phyloP scores from a whole-genome alignment of 768 basidiomycete species.

The Agaricus sinodeliciosus region DNA sequence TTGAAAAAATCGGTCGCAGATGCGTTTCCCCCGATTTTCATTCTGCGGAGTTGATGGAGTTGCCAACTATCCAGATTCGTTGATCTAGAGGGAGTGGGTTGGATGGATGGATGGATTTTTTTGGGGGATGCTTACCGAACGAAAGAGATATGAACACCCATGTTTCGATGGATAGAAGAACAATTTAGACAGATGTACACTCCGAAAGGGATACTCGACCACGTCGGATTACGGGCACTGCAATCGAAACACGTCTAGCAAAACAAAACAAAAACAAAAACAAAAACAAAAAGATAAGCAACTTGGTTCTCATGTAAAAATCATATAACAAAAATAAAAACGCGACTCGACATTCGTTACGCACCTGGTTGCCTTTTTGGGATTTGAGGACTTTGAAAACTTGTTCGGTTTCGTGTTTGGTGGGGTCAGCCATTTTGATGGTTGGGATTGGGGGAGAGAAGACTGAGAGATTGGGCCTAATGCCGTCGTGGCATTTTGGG shows the following conservation, averaged over 20 bases:
- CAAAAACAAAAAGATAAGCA: too few species aligned
- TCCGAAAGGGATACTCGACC: constrained; percentile 95
- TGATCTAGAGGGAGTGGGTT: constrained; percentile 47
- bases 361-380: constrained; percentile 86
- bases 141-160: constrained; percentile 98
- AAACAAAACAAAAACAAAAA: background rate
- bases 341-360: too few species aligned
- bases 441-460: too few species aligned
- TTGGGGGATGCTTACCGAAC: constrained; percentile 58
- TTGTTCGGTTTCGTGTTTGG: constrained; percentile 83
- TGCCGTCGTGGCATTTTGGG: too few species aligned
- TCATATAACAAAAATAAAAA: too few species aligned
- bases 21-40: constrained; percentile 95
- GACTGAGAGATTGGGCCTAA: too few species aligned
- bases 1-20: constrained; percentile 85
- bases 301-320: too few species aligned
- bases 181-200: constrained; percentile 98
- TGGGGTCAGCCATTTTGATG: constrained; percentile 59
- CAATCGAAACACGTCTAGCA: constrained; percentile 84
- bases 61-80: constrained; percentile 97
- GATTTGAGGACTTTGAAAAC: constrained; percentile 76
- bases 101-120: background rate
- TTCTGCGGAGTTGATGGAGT: constrained; percentile 80
- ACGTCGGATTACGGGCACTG: constrained; percentile 91
- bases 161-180: constrained; percentile 89